Conservation (phyloP, 2,329 filamentous ascomycete genomes). For the Ceratocystis lukuohia region DNA sequence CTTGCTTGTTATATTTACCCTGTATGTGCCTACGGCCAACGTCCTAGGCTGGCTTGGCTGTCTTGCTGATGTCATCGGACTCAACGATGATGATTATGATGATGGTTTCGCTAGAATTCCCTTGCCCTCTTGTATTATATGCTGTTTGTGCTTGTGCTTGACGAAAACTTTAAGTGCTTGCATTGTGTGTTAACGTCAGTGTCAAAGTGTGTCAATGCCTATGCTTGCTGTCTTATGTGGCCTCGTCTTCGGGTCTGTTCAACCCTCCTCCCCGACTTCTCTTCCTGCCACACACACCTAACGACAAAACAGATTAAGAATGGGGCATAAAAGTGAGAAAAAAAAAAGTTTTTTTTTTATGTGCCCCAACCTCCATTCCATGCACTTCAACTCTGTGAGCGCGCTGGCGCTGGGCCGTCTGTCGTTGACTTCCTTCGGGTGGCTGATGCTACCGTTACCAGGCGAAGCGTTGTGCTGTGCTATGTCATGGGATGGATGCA, state of each 20-base stretch:
- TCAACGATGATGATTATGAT: too few relatives aligned
- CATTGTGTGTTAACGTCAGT: conserved; percentile 2
- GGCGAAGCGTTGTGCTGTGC: too few relatives aligned
- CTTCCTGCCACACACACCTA: not conserved
- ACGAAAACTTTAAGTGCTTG: not conserved
- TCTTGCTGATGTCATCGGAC: too few relatives aligned
- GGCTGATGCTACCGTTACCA: not conserved
- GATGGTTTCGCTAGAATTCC: not conserved
- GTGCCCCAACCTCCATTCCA: not conserved
- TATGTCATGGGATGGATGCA: not conserved
- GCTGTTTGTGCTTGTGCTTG: not conserved
- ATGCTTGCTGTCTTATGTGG: not conserved
- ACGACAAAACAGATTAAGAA: not conserved
- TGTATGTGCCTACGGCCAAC: too few relatives aligned
- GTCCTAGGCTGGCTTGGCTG: too few relatives aligned
- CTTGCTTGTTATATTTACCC: not conserved
- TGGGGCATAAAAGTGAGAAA: not conserved
- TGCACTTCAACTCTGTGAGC: not conserved
- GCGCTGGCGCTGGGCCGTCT: not conserved
- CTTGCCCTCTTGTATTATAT: not conserved
- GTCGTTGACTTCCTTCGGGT: not conserved
- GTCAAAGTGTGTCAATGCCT: not conserved
- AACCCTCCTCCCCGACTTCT: not conserved
- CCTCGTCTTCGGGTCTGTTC: not conserved
- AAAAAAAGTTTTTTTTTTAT: not conserved